Conservation (phyloP, 2,329 filamentous ascomycete genomes). For the Fusarium tuaranense region DNA sequence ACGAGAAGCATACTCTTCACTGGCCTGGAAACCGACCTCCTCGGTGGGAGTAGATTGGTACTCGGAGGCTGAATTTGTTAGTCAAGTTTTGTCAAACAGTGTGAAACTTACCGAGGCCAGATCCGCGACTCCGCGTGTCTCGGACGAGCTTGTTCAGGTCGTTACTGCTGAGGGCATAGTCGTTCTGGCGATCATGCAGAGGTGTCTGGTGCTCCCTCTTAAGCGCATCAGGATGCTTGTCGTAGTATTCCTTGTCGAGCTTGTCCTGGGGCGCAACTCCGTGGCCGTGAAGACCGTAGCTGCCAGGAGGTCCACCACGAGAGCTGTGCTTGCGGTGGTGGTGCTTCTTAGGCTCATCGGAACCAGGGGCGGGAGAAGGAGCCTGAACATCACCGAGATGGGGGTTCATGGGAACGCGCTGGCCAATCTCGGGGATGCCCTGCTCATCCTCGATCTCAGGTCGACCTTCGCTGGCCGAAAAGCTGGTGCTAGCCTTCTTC, state of each 20-base stretch:
- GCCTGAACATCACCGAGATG: slow-evolving; percentile 96
- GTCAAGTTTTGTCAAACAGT: slow-evolving; percentile 13
- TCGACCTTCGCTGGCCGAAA: slow-evolving; percentile 62
- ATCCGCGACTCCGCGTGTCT: slow-evolving; percentile 70
- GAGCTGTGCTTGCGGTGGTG: slow-evolving; percentile 82
- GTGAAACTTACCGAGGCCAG: slow-evolving; percentile 60
- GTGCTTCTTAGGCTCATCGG: slow-evolving; percentile 59
- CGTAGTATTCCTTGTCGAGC: slow-evolving; percentile 91
- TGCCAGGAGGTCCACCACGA: slow-evolving; percentile 80
- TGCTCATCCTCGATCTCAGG: slow-evolving; percentile 76
- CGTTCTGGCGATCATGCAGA: slow-evolving; percentile 67
- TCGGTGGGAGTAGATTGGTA: slow-evolving; percentile 85
- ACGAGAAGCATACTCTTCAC: slow-evolving; percentile 84
- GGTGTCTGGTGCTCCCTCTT: slow-evolving; percentile 77
- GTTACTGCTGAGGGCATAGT: slow-evolving; percentile 89
- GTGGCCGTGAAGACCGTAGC: slow-evolving; percentile 93
- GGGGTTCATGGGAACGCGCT: slow-evolving; percentile 92
- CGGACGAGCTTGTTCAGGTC: slow-evolving; percentile 92
- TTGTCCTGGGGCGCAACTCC: slow-evolving; percentile 80
- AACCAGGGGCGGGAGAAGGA: slow-evolving; percentile 79
- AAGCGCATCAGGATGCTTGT: slow-evolving; percentile 86
- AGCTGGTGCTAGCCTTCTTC: slow-evolving; percentile 73
- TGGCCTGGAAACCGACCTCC: slow-evolving; percentile 88
- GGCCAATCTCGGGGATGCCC: slow-evolving; percentile 92
- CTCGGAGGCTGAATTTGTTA: slow-evolving; percentile 67